A percentile compares a stretch with the other conserved stretches of the same genome.
phyloP scores from a whole-genome alignment of 1,284 basidiomycete species.

The Trichosporon sp. region DNA sequence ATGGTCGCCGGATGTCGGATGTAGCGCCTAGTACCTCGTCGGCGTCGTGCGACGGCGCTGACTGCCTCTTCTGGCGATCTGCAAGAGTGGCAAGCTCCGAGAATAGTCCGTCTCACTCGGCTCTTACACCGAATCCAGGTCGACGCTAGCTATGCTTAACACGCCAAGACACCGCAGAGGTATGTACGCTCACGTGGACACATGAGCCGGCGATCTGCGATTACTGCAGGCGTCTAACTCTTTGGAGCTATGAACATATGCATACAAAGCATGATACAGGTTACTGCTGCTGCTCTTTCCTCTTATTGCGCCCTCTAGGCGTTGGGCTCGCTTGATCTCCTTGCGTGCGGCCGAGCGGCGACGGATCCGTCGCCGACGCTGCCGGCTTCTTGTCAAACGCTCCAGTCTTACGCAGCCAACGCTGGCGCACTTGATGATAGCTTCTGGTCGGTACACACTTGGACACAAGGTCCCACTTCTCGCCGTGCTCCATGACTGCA shows the following conservation, averaged over 20 bases:
- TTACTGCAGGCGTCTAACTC: no score
- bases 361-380: constrained; percentile 9
- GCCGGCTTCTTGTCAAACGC: constrained; percentile 44
- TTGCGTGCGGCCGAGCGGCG: constrained; percentile 9
- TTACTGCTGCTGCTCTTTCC: constrained; percentile 1
- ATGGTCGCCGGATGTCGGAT: no score
- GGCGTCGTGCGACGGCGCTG: no score
- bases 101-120: not conserved
- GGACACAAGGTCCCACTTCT: constrained; percentile 47
- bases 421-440: constrained; percentile 46
- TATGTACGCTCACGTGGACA: not conserved
- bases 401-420: constrained; percentile 45
- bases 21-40: not conserved
- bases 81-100: no score
- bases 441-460: constrained; percentile 45
- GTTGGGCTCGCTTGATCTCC: constrained; percentile 20
- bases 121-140: not conserved
- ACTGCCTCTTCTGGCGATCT: no score
- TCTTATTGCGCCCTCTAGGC: constrained; percentile 13
- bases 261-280: not conserved
- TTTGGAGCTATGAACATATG: not conserved
- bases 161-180: not conserved
- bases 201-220: no score
- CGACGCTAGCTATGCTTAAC: not conserved
- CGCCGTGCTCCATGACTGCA: constrained; percentile 44